Conservation (phyloP, 2,329 filamentous ascomycete species). For the Venturiaceae sp. region DNA sequence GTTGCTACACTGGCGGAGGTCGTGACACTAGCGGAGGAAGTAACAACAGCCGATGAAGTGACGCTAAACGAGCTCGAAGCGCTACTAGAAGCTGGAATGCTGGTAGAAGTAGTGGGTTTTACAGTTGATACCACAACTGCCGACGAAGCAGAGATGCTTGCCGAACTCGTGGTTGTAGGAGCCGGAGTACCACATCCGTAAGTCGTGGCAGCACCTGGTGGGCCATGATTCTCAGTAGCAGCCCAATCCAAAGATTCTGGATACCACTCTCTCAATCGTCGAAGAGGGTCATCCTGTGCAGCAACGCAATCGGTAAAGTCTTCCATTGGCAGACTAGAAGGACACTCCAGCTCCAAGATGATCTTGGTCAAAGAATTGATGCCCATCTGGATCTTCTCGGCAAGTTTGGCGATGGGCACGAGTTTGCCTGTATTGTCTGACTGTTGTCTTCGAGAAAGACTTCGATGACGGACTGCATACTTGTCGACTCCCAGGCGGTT, state of each 20-base stretch:
- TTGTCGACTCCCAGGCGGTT: not conserved
- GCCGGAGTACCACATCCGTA: not conserved
- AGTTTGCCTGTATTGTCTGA: not conserved
- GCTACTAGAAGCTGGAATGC: not conserved
- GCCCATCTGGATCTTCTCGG: not conserved
- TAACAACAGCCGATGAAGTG: no score
- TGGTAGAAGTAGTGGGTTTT: no score
- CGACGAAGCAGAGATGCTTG: not conserved
- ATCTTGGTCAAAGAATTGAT: not conserved
- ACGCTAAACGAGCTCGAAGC: not conserved
- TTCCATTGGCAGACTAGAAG: not conserved
- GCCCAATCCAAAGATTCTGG: not conserved
- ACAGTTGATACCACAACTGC: not conserved
- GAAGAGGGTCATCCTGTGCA: not conserved
- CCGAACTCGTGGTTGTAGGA: not conserved
- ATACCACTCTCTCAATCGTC: not conserved
- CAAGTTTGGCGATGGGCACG: not conserved
- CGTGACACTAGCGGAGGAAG: not conserved
- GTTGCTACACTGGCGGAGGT: not conserved
- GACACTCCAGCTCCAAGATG: not conserved
- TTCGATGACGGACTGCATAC: not conserved
- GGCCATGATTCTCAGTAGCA: not conserved
- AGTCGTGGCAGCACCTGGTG: not conserved
- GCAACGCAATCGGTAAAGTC: not conserved
- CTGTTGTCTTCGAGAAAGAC: not conserved